Evolutionary conservation across 805 yeast genomes (phyloP), one percentile per base, ranked within the genome.

Genomic region (Ogataea saltuana): DNA sequence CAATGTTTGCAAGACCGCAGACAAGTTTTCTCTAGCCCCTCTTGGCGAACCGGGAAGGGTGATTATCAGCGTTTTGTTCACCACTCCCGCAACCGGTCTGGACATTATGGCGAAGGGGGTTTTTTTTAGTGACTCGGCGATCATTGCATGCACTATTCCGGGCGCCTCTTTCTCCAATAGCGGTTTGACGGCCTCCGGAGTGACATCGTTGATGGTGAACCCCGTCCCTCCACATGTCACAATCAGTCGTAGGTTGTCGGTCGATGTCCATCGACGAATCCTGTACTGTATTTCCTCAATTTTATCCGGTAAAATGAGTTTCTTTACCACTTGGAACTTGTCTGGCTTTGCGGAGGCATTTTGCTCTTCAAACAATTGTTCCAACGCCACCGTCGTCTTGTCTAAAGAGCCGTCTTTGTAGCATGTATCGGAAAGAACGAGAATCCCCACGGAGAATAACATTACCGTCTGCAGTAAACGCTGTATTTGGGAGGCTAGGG

Each of bases 221-320:
- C 82, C 81, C 0, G 82, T 76, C 0, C 82, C 81, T 4, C 82
- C 82, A 21, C 72, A 59, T 1, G 79, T 72, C n/a, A 76, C 31
- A 7, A 76, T 57, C 15, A 75, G 47, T 15, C 53, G 38, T n/a
- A 60, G 13, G 4, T 46, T 53, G 10, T 48, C 54, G 3, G 31
- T 35, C 7, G 42, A 39, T 1, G 64, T 56, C 64, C 69, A 60
- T 9, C 53, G 41, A 9, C 43, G 44, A 8, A 72, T 44, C 2
- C 34, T 46, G 4, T 42, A 31, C 35, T 64, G 69, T 23, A 74
- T 70, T 12, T 51, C 58, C 21, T 48, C 50, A 2, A 34, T 34
- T 9, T 63, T 59, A 47, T 75, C 80, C 1, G 75, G 64, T 6
- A 72, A 68, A 21, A 67, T 56, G 2, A 34, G 42, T 2, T 44